phyloP scores from a whole-genome alignment of 345 rosid genomes.

The Trapa bicornis region DNA sequence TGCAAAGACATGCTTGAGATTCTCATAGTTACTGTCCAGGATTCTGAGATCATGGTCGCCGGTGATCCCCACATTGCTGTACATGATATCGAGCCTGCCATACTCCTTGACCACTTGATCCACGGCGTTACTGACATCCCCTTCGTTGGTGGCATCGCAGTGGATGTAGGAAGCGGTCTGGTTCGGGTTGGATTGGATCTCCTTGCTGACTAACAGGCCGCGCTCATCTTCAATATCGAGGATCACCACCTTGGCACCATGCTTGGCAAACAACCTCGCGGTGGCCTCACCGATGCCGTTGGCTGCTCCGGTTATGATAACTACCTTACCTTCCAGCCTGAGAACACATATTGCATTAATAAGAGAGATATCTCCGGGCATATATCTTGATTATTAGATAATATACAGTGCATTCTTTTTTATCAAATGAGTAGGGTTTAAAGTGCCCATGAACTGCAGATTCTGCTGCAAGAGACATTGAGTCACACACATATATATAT shows the following conservation, averaged over 20 bases:
- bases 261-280: constrained; percentile 9
- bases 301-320: constrained; percentile 11
- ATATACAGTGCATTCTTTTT: no score
- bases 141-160: constrained; percentile 12
- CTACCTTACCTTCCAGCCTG: constrained; percentile 11
- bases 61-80: constrained; percentile 8
- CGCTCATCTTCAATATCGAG: constrained; percentile 11
- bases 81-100: constrained; percentile 12
- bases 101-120: background rate
- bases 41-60: background rate
- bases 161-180: constrained; percentile 7
- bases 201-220: constrained; percentile 7
- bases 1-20: background rate
- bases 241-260: constrained; percentile 13
- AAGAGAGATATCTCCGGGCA: no score
- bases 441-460: no score
- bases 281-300: constrained; percentile 14
- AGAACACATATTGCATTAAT: no score
- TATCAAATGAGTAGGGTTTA: no score
- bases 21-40: background rate
- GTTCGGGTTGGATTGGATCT: background rate
- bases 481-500: no score
- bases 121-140: constrained; percentile 5
- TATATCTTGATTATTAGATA: no score
- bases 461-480: no score